Base-by-base conservation (phyloP, 495 filamentous ascomycete species). In the Daldinia childiae region DNA sequence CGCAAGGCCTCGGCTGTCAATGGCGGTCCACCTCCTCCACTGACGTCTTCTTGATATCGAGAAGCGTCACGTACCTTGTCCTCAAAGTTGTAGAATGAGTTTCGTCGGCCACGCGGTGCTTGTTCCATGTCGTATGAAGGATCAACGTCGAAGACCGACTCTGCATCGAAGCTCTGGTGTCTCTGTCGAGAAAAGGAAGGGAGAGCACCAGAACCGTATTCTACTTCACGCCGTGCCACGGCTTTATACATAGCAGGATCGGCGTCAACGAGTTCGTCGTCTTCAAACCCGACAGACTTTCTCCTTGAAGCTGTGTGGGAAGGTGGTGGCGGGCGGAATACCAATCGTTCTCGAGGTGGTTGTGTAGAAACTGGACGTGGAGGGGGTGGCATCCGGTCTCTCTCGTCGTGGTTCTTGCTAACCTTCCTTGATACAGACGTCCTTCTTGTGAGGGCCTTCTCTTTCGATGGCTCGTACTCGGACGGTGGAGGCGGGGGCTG, bases 1-100 rank as follows among this genome's bases (percentile, higher is more conserved):
- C 78, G 80, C n/a, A 88, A 76, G 8, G 80, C 73, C 48, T 87
- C 86, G 1, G 82, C 84, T 3, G 86, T 88, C 29, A 88, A 68
- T 19, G 81, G 80, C 54, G 81, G 64, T 36, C 69, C 62, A n/a
- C 79, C 63, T 24, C 79, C 80, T n/a, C 82, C 84, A 4, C 69
- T 78, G 6, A 84, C 78, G 6, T 85, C 81, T 26, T 86, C 81
- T 71, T 88, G 86, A 72, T 88, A 88, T 15, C 68, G 72, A 12
- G 79, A 71, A 12, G 85, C 85, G 61, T 78, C 75, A 6, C 78
- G 76, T 6, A 86, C 62, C 62, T 87, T 85, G 36, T 86, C 83
- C 69, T 86, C 85, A 54, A 82, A 85, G n/a, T 74, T 79, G 58
- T 70, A 66, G 26, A 74, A 73, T 3, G 76, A 78, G 27, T 62